phyloP scores from a whole-genome alignment of 2,329 filamentous ascomycete genomes.

The Ascochyta lentis region DNA sequence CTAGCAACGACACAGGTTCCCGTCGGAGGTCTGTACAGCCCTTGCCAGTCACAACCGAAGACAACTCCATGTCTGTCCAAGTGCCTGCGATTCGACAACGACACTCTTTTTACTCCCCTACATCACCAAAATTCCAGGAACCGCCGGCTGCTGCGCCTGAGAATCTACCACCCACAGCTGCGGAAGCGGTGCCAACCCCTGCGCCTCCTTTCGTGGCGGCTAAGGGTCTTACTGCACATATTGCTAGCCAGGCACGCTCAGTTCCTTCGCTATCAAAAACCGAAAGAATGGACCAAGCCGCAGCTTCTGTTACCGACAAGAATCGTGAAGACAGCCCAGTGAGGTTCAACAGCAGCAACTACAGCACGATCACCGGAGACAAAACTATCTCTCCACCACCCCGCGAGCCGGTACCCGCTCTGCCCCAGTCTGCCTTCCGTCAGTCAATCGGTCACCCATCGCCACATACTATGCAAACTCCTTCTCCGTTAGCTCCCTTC shows the following conservation, averaged over 20 bases:
- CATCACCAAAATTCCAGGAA: slow-evolving; percentile 31
- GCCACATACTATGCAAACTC: slow-evolving; percentile 1
- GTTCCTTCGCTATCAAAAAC: not conserved
- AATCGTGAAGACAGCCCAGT: slow-evolving; percentile 29
- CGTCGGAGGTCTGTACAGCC: slow-evolving; percentile 50
- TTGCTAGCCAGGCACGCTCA: slow-evolving; percentile 12
- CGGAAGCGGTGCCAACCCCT: not conserved
- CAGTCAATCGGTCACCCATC: slow-evolving; percentile 34
- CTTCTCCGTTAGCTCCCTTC: slow-evolving; percentile 14
- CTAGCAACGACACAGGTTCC: slow-evolving; percentile 35
- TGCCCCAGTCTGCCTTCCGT: slow-evolving; percentile 31
- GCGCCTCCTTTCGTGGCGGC: not conserved
- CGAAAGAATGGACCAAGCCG: not conserved
- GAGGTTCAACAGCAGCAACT: slow-evolving; percentile 33
- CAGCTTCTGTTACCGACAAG: slow-evolving; percentile 5
- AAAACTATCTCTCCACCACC: slow-evolving; percentile 40
- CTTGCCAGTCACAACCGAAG: slow-evolving; percentile 45
- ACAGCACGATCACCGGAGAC: slow-evolving; percentile 35
- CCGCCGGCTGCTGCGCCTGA: slow-evolving; percentile 14
- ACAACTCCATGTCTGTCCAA: slow-evolving; percentile 32
- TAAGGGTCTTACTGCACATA: slow-evolving; percentile 15
- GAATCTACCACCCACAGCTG: not conserved
- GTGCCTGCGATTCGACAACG: slow-evolving; percentile 29
- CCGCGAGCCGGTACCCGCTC: slow-evolving; percentile 32
- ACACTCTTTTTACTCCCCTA: slow-evolving; percentile 41